phyloP scores from a whole-genome alignment of 768 basidiomycete genomes.

The Leccinum rimulosum region DNA sequence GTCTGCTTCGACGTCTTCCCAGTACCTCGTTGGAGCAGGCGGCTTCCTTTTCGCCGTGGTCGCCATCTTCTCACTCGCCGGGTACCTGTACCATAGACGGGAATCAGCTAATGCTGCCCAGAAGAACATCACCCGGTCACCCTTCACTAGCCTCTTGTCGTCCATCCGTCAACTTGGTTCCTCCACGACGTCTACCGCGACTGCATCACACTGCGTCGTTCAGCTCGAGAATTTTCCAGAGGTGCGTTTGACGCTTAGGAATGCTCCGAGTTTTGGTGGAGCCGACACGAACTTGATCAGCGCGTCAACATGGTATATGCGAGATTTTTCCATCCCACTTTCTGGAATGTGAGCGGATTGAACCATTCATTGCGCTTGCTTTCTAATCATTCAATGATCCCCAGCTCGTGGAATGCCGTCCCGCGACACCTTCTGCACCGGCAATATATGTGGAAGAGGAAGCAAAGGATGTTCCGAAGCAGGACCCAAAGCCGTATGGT shows the following conservation, averaged over 20 bases:
- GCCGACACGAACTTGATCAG: slow-evolving; percentile 1
- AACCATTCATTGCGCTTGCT: not conserved
- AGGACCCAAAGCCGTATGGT: slow-evolving; percentile 2
- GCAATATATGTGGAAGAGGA: slow-evolving; percentile 24
- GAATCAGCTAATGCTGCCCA: not conserved
- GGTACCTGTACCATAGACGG: slow-evolving; percentile 8
- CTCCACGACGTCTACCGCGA: not conserved
- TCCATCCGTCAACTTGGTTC: not conserved
- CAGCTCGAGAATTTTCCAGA: not conserved
- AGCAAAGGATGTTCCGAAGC: not conserved
- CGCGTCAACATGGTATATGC: slow-evolving; percentile 22
- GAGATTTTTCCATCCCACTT: slow-evolving; percentile 19
- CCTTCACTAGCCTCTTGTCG: not conserved
- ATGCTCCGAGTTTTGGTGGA: not conserved
- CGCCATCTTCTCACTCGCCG: slow-evolving; percentile 10
- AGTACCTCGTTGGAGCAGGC: slow-evolving; percentile 9
- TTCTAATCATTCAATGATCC: not conserved
- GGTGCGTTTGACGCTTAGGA: not conserved
- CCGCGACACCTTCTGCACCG: slow-evolving; percentile 13
- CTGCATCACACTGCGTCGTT: not conserved
- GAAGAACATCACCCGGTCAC: not conserved
- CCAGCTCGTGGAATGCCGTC: slow-evolving; percentile 17
- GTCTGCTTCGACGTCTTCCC: not conserved
- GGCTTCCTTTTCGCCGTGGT: slow-evolving; percentile 13
- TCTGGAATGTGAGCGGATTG: slow-evolving; percentile 16